A percentile compares a stretch with the other conserved stretches of the same genome.
These are phyloP conservation scores for Geotrichum histeridarum DNA, from an alignment of 1,139 yeast species.

Conservation along the genomic window DNA sequence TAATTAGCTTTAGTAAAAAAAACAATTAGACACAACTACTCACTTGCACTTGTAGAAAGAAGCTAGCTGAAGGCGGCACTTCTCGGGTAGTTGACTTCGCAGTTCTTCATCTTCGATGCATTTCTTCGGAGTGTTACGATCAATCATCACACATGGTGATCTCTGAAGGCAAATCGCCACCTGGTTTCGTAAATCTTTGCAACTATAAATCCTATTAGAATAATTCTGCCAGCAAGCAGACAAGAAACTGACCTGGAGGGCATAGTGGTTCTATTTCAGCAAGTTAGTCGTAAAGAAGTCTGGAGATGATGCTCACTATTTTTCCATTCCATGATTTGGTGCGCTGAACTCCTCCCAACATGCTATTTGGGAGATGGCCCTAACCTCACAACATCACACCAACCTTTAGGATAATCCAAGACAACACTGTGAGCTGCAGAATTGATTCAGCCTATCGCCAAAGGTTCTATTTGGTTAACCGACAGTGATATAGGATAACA, in stretches of 20 bases:
- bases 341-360: slow-evolving; percentile 5
- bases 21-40: slow-evolving; percentile 18
- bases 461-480: too few species aligned
- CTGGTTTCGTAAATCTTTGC: slow-evolving; percentile 88
- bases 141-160: slow-evolving; percentile 91
- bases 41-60: slow-evolving; percentile 81
- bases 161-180: slow-evolving; percentile 92
- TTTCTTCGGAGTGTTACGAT: slow-evolving; percentile 83
- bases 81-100: slow-evolving; percentile 71
- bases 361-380: not conserved
- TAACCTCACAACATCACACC: not conserved
- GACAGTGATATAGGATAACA: not conserved
- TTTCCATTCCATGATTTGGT: not conserved
- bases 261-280: slow-evolving; percentile 4
- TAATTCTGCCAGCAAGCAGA: not conserved
- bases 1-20: not conserved
- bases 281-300: not conserved
- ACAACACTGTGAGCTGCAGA: not conserved
- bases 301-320: not conserved
- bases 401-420: not conserved
- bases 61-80: slow-evolving; percentile 77
- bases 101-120: slow-evolving; percentile 80
- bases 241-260: slow-evolving; percentile 16
- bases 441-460: too few species aligned
- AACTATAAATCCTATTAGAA: slow-evolving; percentile 45